phyloP scores from a whole-genome alignment of 2,329 filamentous ascomycete species.

The Zymoseptoria crescenta region DNA sequence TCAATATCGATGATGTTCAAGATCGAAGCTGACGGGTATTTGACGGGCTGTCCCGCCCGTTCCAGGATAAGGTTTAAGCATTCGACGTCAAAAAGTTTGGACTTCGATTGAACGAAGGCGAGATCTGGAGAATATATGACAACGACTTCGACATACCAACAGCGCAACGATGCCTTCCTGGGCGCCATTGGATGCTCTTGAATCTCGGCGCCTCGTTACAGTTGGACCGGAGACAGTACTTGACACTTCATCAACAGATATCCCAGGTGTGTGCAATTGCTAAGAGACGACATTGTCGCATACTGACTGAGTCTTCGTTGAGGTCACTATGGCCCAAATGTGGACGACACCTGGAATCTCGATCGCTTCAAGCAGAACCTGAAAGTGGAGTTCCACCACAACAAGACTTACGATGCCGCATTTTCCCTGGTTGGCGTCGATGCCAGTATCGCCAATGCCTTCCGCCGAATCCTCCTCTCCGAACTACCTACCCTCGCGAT shows the following conservation, averaged over 20 bases:
- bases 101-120: neutral
- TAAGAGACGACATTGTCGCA: neutral
- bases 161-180: constrained; percentile 23
- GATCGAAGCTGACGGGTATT: neutral
- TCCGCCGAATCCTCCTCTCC: constrained; percentile 88
- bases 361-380: constrained; percentile 66
- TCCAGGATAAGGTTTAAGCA: neutral
- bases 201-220: constrained; percentile 69
- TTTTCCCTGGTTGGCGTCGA: constrained; percentile 92
- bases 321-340: constrained; percentile 71
- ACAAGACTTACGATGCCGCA: constrained; percentile 65
- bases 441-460: constrained; percentile 89
- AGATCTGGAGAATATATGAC: neutral
- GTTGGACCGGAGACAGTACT: constrained; percentile 87
- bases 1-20: constrained; percentile 1
- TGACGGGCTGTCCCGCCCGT: neutral
- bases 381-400: constrained; percentile 74
- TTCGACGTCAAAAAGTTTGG: neutral
- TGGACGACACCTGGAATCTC: constrained; percentile 74
- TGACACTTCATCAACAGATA: constrained; percentile 82
- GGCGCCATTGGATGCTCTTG: constrained; percentile 46
- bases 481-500: constrained; percentile 93
- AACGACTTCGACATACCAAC: constrained; percentile 1
- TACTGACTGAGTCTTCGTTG: neutral
- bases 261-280: constrained; percentile 44